A percentile compares a stretch with the other conserved stretches of the same genome.
These are phyloP conservation scores for Spirogloea muscicola DNA, from an alignment of 139 green algal genomes.

Conservation along the genomic window DNA sequence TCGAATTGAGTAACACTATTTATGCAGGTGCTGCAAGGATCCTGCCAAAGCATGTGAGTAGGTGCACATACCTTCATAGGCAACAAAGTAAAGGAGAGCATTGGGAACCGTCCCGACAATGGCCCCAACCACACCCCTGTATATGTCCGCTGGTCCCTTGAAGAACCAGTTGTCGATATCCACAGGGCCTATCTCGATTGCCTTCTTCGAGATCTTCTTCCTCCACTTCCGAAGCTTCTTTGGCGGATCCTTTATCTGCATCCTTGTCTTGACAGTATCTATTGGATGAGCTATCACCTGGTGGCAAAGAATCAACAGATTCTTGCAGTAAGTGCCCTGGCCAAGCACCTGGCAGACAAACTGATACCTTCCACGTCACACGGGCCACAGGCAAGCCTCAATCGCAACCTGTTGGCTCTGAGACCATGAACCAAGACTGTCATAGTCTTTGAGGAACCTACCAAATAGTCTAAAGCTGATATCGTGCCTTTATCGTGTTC, in stretches of 20 bases:
- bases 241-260: slow-evolving; percentile 56
- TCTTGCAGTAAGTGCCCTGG: no score
- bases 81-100: slow-evolving; percentile 63
- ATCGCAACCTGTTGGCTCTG: no score
- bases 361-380: not conserved
- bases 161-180: slow-evolving; percentile 47
- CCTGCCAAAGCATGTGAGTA: no score
- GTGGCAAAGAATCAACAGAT: slow-evolving; percentile 14
- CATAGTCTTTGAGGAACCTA: not conserved
- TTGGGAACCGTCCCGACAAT: slow-evolving; percentile 62
- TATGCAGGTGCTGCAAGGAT: no score
- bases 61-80: slow-evolving; percentile 51
- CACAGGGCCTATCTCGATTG: slow-evolving; percentile 26
- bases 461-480: not conserved
- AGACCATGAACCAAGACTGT: no score
- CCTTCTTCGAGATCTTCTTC: slow-evolving; percentile 50
- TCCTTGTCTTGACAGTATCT: slow-evolving; percentile 65
- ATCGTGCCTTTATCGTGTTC: not conserved
- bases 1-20: not conserved
- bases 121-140: slow-evolving; percentile 55
- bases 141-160: slow-evolving; percentile 58
- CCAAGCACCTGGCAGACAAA: not conserved
- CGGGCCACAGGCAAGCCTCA: not conserved
- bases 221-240: slow-evolving; percentile 51
- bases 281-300: slow-evolving; percentile 54